Evolutionary conservation across 75 land plant species (phyloP).

Genomic region (Selaginella moellendorffii): DNA sequence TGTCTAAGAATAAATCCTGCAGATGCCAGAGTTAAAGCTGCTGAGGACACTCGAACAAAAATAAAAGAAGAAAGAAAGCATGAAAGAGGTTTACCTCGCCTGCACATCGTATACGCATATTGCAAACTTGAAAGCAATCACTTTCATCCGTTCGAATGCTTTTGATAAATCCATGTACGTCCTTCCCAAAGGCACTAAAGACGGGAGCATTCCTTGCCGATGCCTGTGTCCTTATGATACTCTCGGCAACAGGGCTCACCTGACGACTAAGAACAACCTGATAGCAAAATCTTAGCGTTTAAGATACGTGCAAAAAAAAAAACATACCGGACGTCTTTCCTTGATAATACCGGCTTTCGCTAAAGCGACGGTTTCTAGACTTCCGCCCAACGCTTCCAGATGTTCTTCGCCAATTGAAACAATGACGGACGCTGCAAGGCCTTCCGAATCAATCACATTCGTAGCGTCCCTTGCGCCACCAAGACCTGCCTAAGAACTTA

Average conservation of each 20-base stretch:
- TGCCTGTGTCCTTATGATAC: constrained; percentile 52
- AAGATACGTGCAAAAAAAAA: neutral
- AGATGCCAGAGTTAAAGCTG: neutral
- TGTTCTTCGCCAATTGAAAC: constrained; percentile 78
- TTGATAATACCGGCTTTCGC: constrained; percentile 96
- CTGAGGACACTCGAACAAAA: too few species aligned
- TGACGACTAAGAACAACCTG: constrained; percentile 73
- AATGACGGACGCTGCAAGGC: constrained; percentile 56
- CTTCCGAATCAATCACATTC: constrained; percentile 51
- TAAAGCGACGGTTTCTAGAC: constrained; percentile 68
- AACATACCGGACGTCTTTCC: constrained; percentile 61
- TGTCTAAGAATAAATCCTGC: neutral
- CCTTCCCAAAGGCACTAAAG: constrained; percentile 40
- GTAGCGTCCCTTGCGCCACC: constrained; percentile 99
- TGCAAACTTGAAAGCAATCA: constrained; percentile 39
- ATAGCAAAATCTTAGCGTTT: neutral
- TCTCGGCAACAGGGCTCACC: constrained; percentile 38
- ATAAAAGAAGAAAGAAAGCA: too few species aligned
- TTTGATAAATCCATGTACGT: constrained; percentile 30
- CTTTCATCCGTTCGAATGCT: constrained; percentile 13
- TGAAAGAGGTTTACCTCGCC: too few species aligned
- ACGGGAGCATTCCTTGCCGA: constrained; percentile 42
- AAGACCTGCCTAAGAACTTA: constrained; percentile 54
- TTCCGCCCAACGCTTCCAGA: constrained; percentile 81
- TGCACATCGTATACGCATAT: constrained; percentile 5